These are phyloP conservation scores for Yamadazyma paraphyllophila DNA, from an alignment of 805 yeast species.

Conservation along the genomic window DNA sequence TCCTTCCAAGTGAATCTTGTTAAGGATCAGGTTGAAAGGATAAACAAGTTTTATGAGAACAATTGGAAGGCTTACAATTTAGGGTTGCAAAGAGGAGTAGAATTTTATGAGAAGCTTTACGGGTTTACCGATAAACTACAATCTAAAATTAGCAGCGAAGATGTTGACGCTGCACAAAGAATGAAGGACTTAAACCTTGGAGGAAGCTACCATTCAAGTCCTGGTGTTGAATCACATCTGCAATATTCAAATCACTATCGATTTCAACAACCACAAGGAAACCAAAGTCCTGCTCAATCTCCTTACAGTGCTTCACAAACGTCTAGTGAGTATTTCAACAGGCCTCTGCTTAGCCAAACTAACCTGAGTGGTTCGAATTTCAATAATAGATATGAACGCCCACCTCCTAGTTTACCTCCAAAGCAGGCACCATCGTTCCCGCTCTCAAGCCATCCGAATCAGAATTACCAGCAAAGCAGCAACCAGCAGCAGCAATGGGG, in stretches of 20 bases:
- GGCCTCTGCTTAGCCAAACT: too few relatives aligned
- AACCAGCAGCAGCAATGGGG: too few relatives aligned
- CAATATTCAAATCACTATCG: background rate
- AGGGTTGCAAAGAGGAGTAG: constrained; percentile 61
- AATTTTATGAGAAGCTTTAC: constrained; percentile 57
- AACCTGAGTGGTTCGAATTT: background rate
- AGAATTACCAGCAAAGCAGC: background rate
- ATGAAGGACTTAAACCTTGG: constrained; percentile 1
- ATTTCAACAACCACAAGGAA: background rate
- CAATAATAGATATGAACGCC: constrained; percentile 6
- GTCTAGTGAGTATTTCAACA: background rate
- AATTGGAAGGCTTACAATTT: constrained; percentile 56
- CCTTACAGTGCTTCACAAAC: background rate
- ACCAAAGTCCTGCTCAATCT: background rate
- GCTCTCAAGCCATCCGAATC: background rate
- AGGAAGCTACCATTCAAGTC: background rate
- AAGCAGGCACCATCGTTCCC: constrained; percentile 9
- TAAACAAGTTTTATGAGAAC: constrained; percentile 43
- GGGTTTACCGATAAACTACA: background rate
- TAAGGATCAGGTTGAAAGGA: constrained; percentile 30
- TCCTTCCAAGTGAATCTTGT: constrained; percentile 35
- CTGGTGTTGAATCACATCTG: background rate
- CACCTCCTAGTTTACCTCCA: constrained; percentile 14
- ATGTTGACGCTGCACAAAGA: background rate
- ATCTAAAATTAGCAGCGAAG: background rate